These are phyloP conservation scores for Violaceomyces palustris DNA, from an alignment of 1,284 basidiomycete genomes.

Conservation along the genomic window DNA sequence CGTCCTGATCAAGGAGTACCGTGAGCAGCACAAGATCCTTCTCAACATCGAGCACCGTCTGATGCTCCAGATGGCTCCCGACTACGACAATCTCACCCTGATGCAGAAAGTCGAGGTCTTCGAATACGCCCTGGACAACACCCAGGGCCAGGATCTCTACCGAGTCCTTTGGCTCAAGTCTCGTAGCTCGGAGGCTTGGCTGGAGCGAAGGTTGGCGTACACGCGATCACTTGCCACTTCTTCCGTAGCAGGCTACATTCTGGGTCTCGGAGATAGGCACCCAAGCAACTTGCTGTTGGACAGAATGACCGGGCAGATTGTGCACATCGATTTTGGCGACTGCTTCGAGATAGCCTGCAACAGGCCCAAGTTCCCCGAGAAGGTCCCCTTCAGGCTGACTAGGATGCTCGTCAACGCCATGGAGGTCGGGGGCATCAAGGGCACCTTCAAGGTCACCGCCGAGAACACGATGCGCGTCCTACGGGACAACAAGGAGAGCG, in stretches of 20 bases:
- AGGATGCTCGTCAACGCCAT: conserved; percentile 98
- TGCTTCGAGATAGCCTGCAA: conserved; percentile 56
- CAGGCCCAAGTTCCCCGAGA: conserved; percentile 96
- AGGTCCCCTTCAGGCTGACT: conserved; percentile 95
- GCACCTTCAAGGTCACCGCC: conserved; percentile 91
- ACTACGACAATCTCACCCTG: conserved; percentile 89
- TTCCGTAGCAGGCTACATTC: conserved; percentile 64
- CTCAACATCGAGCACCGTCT: conserved; percentile 97
- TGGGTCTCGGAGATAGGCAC: conserved; percentile 96
- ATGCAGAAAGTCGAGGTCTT: conserved; percentile 99
- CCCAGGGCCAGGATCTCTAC: conserved; percentile 98
- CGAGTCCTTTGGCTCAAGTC: conserved; percentile 95
- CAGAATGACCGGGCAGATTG: conserved; percentile 86
- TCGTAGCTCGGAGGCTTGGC: conserved; percentile 91
- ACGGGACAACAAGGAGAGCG: conserved; percentile 91
- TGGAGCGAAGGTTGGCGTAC: conserved; percentile 93
- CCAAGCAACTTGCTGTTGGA: conserved; percentile 93
- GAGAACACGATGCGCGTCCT: conserved; percentile 96
- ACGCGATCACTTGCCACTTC: conserved; percentile 77
- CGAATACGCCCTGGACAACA: conserved; percentile 97
- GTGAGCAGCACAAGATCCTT: conserved; percentile 68
- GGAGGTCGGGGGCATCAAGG: conserved; percentile 94
- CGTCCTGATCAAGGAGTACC: conserved; percentile 76
- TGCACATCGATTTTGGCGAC: conserved; percentile 85
- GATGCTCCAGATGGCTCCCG: conserved; percentile 99